phyloP scores from a whole-genome alignment of 805 yeast species.

The Ogataea henricii region DNA sequence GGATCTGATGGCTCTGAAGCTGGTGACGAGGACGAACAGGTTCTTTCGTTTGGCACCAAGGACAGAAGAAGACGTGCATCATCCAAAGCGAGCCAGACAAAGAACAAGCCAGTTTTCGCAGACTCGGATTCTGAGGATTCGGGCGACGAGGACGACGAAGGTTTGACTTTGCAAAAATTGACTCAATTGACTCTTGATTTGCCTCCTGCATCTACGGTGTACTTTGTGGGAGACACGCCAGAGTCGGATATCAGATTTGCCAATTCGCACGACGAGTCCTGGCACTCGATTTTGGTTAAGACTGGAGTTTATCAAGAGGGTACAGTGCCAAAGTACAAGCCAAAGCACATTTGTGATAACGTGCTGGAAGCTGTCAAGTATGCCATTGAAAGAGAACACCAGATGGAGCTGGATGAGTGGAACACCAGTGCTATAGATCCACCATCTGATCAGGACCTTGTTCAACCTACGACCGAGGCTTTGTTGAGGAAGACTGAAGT shows the following conservation, averaged over 20 bases:
- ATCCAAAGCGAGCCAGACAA: conserved; percentile 4
- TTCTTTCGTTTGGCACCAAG: conserved; percentile 20
- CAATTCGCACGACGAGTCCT: conserved; percentile 78
- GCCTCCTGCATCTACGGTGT: conserved; percentile 84
- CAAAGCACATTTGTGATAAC: conserved; percentile 70
- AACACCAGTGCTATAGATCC: conserved; percentile 42
- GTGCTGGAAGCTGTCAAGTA: conserved; percentile 81
- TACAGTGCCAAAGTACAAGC: conserved; percentile 74
- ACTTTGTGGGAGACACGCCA: conserved; percentile 89
- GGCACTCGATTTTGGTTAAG: conserved; percentile 83
- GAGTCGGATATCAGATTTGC: conserved; percentile 88
- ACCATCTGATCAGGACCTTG: conserved; percentile 16
- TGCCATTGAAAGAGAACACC: conserved; percentile 82
- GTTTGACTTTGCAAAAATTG: conserved; percentile 47
- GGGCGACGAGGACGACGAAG: conserved; percentile 35
- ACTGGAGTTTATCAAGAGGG: conserved; percentile 88
- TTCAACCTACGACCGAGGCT: conserved; percentile 50
- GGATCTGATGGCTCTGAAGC: conserved; percentile 23
- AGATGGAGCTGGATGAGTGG: conserved; percentile 73
- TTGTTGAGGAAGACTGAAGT: conserved; percentile 48
- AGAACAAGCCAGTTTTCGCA: conserved; percentile 24
- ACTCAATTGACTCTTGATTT: conserved; percentile 52
- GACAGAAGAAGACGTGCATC: conserved; percentile 10
- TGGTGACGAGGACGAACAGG: conserved; percentile 18
- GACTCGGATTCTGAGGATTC: conserved; percentile 35